Percentiles rank a stretch among this genome's conserved stretches.
phyloP scores from a whole-genome alignment of 2,329 filamentous ascomycete genomes.

The Didymella segeticola region DNA sequence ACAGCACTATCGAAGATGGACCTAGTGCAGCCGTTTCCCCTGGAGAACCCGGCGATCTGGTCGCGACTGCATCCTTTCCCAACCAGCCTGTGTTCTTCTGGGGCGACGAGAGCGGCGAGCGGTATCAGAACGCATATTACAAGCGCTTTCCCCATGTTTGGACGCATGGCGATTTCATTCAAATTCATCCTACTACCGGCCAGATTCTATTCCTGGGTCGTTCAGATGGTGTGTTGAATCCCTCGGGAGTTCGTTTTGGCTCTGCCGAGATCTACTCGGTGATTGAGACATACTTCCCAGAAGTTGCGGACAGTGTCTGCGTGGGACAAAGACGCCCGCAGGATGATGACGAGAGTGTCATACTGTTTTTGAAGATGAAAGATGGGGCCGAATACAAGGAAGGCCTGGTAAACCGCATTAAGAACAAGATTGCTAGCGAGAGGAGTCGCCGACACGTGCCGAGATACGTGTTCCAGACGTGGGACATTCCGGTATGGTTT shows the following conservation, averaged over 20 bases:
- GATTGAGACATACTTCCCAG: slow-evolving; percentile 69
- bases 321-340: slow-evolving; percentile 75
- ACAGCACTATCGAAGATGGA: slow-evolving; percentile 56
- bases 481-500: slow-evolving; percentile 76
- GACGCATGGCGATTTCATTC: slow-evolving; percentile 84
- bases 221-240: slow-evolving; percentile 81
- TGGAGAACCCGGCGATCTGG: slow-evolving; percentile 77
- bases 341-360: slow-evolving; percentile 64
- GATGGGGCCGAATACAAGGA: slow-evolving; percentile 54
- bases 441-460: slow-evolving; percentile 78
- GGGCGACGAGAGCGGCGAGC: slow-evolving; percentile 51
- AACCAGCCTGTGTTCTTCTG: slow-evolving; percentile 69
- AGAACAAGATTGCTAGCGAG: slow-evolving; percentile 69
- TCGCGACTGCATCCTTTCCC: slow-evolving; percentile 73
- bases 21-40: slow-evolving; percentile 61
- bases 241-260: slow-evolving; percentile 78
- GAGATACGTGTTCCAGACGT: slow-evolving; percentile 78
- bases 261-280: slow-evolving; percentile 81
- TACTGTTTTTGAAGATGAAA: slow-evolving; percentile 67
- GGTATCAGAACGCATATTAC: slow-evolving; percentile 57
- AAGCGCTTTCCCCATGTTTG: slow-evolving; percentile 66
- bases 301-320: slow-evolving; percentile 75
- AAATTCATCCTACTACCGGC: slow-evolving; percentile 71
- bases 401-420: slow-evolving; percentile 60
- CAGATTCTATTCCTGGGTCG: slow-evolving; percentile 72